Evolutionary conservation across 1,139 yeast species (phyloP), one percentile per base, ranked within the genome.

Genomic region (Insectozyma bohioensis): DNA sequence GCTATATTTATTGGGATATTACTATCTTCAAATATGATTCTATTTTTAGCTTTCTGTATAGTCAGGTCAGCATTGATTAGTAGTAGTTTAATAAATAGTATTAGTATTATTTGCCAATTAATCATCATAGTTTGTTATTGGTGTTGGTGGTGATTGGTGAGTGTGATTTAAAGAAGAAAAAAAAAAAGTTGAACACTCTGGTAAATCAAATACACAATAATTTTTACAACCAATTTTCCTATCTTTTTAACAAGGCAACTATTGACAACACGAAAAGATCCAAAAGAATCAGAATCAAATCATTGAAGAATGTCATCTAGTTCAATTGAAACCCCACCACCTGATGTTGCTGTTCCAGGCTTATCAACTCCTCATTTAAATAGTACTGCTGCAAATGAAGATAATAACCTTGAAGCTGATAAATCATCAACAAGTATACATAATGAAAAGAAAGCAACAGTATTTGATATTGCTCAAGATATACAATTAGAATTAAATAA

Each of bases 381-480:
- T 19, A 22, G 24, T 12, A 12, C 24, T 6, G 15, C 20, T 15
- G 9, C 14, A 9, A 7, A 12, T 12, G 9, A 26, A 9, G 16
- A 14, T 6, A 12, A 16, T 12, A n/a, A n/a, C n/a, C n/a, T n/a
- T n/a, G n/a, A n/a, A n/a, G 13, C 14, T 6, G 16, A 19, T 23
- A 26, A 30, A 18, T 9, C 39, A 24, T 11, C 29, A 28, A 11
- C 39, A 26, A 20, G 42, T 36, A n/a, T n/a, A n/a, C 11, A 12
- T 20, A 14, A 16, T 20, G 40, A 35, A 9, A 46, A 54, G 17
- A 48, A 55, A 5, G 54, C 57, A 2, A 67, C 80, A 2, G 67
- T 75, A 2, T 70, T 74, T 41, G 82, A 78, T 30, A 58, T 77
- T 12, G 75, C 80, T 1, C 67, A 65, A 35, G 71, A 63, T 14